Evolutionary conservation across 805 yeast species (phyloP), one percentile per base, ranked within the genome.

Genomic region (Novakomyces olei): DNA sequence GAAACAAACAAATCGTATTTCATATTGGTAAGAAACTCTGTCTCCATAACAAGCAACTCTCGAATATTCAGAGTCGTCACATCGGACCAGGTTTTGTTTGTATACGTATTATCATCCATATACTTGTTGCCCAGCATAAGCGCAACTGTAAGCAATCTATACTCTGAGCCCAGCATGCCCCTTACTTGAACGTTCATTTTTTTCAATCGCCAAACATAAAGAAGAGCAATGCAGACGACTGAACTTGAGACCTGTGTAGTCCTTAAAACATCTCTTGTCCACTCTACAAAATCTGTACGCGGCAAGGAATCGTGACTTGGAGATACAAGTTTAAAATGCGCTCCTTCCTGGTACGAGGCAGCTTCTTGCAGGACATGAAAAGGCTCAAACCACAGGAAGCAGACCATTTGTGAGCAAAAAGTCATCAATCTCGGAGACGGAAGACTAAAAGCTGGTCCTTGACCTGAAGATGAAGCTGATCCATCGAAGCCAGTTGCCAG

Each of bases 21-120:
- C 8, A n/a, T 12, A 15, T 28, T n/a, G 8, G 30, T 12, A n/a
- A 28, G 9, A 22, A 28, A 83, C 35, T 59, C 63, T 34, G 63
- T 65, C 55, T 83, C 95, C 48, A 68, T 58, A 19, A 52, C 48
- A 48, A 76, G 74, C 37, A 83, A 61, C 24, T 61, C 51, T 2
- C 46, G 44, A 32, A 74, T 54, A 4, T 64, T 53, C 41, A 83
- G 61, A 20, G 80, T 78, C 8, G 92, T 74, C 20, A 93, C 92
- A 36, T 76, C 79, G 14, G 85, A 65, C 95, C 95, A 83, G 1
- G 92, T 76, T 47, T 69, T 67, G 53, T 80, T 81, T 39, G 91
- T 77, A 48, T 80, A 83, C 26, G 93, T 83, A 50, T 80, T 79
- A 54, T 83, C 95, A 54, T 83, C 94, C 44, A 78, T 76, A 47